phyloP scores from a whole-genome alignment of 108 stramenopile species.

The Cyclotella choctawhatcheeana region DNA sequence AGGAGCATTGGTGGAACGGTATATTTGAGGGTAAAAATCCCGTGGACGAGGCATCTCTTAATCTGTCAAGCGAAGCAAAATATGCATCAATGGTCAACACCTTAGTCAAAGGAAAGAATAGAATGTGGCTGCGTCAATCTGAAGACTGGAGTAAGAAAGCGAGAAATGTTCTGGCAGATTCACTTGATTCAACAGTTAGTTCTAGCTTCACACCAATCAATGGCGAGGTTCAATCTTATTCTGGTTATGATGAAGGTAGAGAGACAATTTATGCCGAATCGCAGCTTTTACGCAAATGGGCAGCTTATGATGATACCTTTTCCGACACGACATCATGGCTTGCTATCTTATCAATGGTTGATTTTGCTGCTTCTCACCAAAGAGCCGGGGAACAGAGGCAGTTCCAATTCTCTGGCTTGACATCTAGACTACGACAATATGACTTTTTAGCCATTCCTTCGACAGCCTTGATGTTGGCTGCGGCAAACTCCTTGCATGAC shows the following conservation, averaged over 20 bases:
- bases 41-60: not conserved
- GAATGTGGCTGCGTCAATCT: constrained; percentile 35
- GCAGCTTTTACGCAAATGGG: constrained; percentile 43
- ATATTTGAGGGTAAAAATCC: not conserved
- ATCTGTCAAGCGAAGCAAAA: constrained; percentile 14
- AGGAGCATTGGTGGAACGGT: constrained; percentile 15
- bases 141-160: constrained; percentile 35
- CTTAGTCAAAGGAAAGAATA: constrained; percentile 36
- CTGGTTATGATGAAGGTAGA: not conserved
- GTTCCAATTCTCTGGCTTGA: constrained; percentile 37
- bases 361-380: constrained; percentile 42
- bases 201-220: constrained; percentile 37
- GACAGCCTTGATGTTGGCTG: constrained; percentile 50
- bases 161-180: constrained; percentile 26
- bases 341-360: constrained; percentile 30
- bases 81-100: constrained; percentile 18
- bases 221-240: not conserved
- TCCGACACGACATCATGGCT: constrained; percentile 44
- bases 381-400: constrained; percentile 39
- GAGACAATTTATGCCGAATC: constrained; percentile 18
- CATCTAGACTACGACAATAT: constrained; percentile 40
- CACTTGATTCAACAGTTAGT: constrained; percentile 29
- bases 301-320: constrained; percentile 30
- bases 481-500: constrained; percentile 62
- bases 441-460: constrained; percentile 79